phyloP scores from a whole-genome alignment of 495 filamentous ascomycete species.

The Neurospora sp. region DNA sequence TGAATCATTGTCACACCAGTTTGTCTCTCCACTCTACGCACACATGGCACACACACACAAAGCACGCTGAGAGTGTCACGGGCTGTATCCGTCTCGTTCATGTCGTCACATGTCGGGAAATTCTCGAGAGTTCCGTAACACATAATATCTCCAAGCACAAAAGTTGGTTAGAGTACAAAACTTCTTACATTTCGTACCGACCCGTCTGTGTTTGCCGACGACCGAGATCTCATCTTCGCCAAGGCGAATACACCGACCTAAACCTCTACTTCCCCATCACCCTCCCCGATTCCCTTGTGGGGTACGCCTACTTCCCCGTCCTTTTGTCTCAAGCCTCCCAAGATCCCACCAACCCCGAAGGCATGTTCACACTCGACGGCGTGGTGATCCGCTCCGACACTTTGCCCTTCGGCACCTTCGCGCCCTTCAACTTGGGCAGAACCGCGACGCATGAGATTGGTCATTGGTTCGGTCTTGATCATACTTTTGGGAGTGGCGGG shows the following conservation, averaged over 20 bases:
- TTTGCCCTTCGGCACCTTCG: conserved; percentile 13
- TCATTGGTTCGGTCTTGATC: conserved; percentile 44
- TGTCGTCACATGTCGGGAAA: not conserved
- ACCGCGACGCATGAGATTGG: conserved; percentile 46
- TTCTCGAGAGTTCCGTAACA: not conserved
- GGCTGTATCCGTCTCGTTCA: not conserved
- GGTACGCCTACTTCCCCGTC: conserved; percentile 31
- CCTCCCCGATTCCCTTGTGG: not conserved
- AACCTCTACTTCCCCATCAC: conserved; percentile 1
- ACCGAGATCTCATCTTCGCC: not conserved
- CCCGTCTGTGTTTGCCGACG: not conserved
- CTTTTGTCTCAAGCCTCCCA: not conserved
- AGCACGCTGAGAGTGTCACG: not conserved
- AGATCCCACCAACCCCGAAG: not conserved
- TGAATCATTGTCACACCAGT: not conserved
- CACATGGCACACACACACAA: not conserved
- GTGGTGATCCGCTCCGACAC: not conserved
- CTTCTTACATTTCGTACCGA: no score
- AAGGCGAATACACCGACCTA: not conserved
- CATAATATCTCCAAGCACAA: not conserved
- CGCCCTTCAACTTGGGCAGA: conserved; percentile 24
- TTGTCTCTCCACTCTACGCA: not conserved
- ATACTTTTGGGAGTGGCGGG: conserved; percentile 38
- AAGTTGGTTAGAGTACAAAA: no score
- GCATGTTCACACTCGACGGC: not conserved